These are phyloP conservation scores for Phytophthora hibernalis DNA, from an alignment of 352 stramenopile genomes.

Conservation along the genomic window DNA sequence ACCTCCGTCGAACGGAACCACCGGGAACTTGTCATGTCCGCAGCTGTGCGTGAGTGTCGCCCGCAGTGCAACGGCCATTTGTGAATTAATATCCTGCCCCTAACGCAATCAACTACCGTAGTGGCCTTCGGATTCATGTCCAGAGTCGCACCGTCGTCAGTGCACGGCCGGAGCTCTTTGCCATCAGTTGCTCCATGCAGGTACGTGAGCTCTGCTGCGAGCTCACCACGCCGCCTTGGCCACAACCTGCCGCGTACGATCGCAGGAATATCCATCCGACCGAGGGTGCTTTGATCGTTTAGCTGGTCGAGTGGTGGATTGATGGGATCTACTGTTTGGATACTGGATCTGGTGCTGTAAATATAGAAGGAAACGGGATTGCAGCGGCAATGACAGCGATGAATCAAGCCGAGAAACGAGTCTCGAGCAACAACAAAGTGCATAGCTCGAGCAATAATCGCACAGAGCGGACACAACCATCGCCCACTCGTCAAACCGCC, in stretches of 20 bases:
- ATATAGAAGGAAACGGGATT: conserved; percentile 3
- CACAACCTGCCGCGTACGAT: conserved; percentile 6
- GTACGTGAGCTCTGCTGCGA: conserved; percentile 2
- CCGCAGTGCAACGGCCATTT: no score
- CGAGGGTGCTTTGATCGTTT: conserved; percentile 11
- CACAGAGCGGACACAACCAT: not conserved
- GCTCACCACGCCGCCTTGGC: conserved; percentile 9
- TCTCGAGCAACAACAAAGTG: conserved; percentile 7
- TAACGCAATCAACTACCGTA: no score
- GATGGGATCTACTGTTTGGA: conserved; percentile 5
- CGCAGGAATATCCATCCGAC: conserved; percentile 20
- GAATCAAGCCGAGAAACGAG: not conserved
- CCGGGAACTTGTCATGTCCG: no score
- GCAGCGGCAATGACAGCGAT: not conserved
- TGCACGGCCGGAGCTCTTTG: conserved; percentile 3
- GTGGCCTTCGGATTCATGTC: no score
- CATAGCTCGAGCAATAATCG: conserved; percentile 13
- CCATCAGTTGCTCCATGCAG: conserved; percentile 2
- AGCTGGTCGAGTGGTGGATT: conserved; percentile 21
- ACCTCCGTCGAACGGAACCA: no score
- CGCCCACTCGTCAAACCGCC: conserved; percentile 26
- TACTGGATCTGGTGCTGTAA: not conserved
- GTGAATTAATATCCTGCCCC: no score
- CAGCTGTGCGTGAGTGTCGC: no score
- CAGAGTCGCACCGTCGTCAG: conserved; percentile 1